Evolutionary conservation across 306 rosid genomes (phyloP), one percentile per base, ranked within the genome.

Genomic region (Sindora glabra): DNA sequence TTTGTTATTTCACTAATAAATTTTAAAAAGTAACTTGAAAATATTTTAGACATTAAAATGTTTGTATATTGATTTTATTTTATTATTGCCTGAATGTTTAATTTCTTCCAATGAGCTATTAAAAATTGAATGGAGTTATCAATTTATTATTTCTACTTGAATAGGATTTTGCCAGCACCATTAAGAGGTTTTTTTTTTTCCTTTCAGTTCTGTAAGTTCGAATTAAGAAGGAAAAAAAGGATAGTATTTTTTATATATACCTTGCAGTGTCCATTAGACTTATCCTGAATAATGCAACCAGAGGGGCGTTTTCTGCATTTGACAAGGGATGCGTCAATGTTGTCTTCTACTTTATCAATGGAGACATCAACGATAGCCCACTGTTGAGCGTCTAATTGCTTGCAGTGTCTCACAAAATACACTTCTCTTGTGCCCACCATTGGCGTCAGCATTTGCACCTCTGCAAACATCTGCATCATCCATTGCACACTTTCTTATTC

Each of bases 351-450:
- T 57, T 86, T 86, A 68, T 94, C 97, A 5, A 94, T 78, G 2
- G 99, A 94, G n/a, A 86, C 89, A 36, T 94, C 99, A 8, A 89
- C 95, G 0, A 94, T 76, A 0, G 95, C 99, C 97, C 99, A 94
- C 25, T 77, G 90, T 37, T 94, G 94, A 37, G 77, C 76, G 45
- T 73, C 83, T 69, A 89, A 66, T 58, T 89, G 94, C 75, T 86
- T 94, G 87, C 90, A 82, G 67, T 59, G 76, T 7, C 97, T 68
- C 56, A 94, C 89, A 44, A 94, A 94, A 68, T 94, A 86, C 19
- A 94, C 89, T 70, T 94, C 99, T 71, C 99, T 94, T 0, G 99
- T 89, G 50, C 81, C 70, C 57, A 94, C 97, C 87, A 86, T 74
- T 7, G 99, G 99, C 3, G 96, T 94, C 0, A 94, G 94, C 95